Evolutionary conservation across 352 stramenopile species (phyloP).

Genomic region (Nothophytophthora sp.): DNA sequence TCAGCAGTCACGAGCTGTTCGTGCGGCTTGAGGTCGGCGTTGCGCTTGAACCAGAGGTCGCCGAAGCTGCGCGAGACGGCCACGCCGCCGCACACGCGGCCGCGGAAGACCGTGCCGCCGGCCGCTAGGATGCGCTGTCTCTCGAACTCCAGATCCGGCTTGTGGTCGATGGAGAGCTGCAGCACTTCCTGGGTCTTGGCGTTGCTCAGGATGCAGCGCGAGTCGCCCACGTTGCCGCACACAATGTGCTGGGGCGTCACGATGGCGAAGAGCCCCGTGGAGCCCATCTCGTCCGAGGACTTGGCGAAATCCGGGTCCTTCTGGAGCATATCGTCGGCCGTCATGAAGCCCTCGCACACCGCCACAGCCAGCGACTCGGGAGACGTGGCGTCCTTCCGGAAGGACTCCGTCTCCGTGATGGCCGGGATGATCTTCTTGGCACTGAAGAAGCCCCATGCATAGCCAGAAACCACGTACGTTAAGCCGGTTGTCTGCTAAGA

Average conservation of each 20-base stretch:
- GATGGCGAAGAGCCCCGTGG: constrained; percentile 79
- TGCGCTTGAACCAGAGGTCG: constrained; percentile 90
- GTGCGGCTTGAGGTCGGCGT: constrained; percentile 71
- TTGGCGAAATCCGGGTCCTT: constrained; percentile 62
- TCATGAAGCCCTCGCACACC: constrained; percentile 76
- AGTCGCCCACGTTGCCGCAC: constrained; percentile 86
- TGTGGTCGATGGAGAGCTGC: constrained; percentile 87
- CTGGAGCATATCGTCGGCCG: constrained; percentile 72
- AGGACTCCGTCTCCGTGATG: constrained; percentile 74
- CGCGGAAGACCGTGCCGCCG: constrained; percentile 82
- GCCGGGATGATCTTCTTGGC: constrained; percentile 64
- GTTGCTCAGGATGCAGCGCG: constrained; percentile 84
- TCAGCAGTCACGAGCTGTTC: constrained; percentile 87
- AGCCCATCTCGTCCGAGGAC: constrained; percentile 80
- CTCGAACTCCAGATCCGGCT: constrained; percentile 84
- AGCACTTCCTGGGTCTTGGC: constrained; percentile 64
- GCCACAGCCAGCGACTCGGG: constrained; percentile 73
- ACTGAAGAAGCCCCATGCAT: constrained; percentile 29
- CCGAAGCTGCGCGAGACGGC: constrained; percentile 87
- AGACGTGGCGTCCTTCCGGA: constrained; percentile 69
- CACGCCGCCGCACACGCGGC: constrained; percentile 82
- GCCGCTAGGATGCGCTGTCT: constrained; percentile 85
- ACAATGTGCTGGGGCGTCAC: constrained; percentile 83
- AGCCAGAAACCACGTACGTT: constrained; percentile 4
- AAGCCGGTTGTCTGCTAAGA: background rate